Evolutionary conservation across 2,329 filamentous ascomycete genomes (phyloP).

Genomic region (Stromatinia cepivora): DNA sequence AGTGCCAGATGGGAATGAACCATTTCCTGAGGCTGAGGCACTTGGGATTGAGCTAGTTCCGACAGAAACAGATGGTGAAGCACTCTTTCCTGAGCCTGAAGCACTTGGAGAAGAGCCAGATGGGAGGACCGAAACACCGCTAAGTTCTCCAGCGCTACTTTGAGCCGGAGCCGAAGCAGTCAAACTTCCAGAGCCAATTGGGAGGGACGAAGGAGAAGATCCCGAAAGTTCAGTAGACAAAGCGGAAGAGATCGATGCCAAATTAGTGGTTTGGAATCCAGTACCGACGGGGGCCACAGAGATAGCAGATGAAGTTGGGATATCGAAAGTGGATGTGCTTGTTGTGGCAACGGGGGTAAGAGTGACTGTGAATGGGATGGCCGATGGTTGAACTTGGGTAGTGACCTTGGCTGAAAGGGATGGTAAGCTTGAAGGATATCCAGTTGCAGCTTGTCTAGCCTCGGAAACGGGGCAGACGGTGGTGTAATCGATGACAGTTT

Average conservation of each 20-base stretch:
- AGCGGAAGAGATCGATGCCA: constrained; percentile 14
- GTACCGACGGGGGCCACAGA: neutral
- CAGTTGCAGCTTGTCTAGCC: neutral
- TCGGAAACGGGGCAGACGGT: constrained; percentile 28
- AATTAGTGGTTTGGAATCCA: neutral
- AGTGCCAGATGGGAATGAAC: neutral
- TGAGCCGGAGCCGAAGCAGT: neutral
- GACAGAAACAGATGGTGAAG: neutral
- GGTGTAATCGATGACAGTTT: constrained; percentile 27
- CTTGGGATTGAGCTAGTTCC: neutral
- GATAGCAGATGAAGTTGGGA: neutral
- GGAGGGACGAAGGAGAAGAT: neutral
- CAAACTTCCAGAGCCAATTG: neutral
- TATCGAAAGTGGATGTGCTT: neutral
- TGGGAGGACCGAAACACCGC: neutral
- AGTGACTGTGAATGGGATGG: neutral
- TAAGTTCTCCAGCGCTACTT: neutral
- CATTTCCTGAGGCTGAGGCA: neutral
- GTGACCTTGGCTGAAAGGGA: neutral
- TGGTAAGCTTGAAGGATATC: neutral
- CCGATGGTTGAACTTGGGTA: neutral
- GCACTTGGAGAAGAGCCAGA: neutral
- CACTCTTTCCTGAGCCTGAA: neutral
- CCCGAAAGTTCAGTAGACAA: neutral
- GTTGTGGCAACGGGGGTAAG: constrained; percentile 4